Evolutionary conservation across 2,329 filamentous ascomycete species (phyloP), one percentile per base, ranked within the genome.

Genomic region (Monilinia fructicola): DNA sequence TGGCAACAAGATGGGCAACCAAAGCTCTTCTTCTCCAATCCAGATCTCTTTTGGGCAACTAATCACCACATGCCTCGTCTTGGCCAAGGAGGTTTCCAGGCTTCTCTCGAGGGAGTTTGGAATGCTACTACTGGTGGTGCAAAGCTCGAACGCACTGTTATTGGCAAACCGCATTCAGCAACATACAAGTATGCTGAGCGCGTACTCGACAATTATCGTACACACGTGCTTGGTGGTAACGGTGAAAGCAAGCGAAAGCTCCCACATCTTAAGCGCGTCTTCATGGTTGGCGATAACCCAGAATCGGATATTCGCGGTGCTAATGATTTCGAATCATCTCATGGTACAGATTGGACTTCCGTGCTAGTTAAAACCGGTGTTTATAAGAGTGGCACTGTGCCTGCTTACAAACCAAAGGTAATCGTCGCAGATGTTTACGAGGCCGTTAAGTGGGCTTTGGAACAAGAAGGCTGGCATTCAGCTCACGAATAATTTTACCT

Each of bases 221-320:
- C 60, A 26, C 68, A 69, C 28, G 53, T 68, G 48, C 63, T 71
- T 21, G 65, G 52, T n/a, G 63, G 46, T 26, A 67, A 69, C 56
- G 71, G 73, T 56, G 60, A 56, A 12, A 26, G 12, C 14, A 65
- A 56, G 44, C 69, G 74, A 35, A 70, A 73, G 40, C 66, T 78
- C 3, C 77, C 74, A 26, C 82, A 84, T n/a, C 78, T 97, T 65
- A 82, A 83, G 73, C 85, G 84, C 54, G 93, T 98, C 14, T 98
- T 96, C 78, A 98, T 98, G 94, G 86, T 98, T 53, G 95, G 95
- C 7, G 91, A 94, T 75, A 94, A 94, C 74, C 90, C 91, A 6
- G 92, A 92, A 75, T 95, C 90, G 72, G 95, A 99, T 77, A 97
- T 99, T 71, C 82, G 86, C 6, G 95, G 95, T 7, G 93, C 92